These are phyloP conservation scores for Chamaecyparis obtusa DNA, from an alignment of 75 land plant genomes.

Conservation along the genomic window DNA sequence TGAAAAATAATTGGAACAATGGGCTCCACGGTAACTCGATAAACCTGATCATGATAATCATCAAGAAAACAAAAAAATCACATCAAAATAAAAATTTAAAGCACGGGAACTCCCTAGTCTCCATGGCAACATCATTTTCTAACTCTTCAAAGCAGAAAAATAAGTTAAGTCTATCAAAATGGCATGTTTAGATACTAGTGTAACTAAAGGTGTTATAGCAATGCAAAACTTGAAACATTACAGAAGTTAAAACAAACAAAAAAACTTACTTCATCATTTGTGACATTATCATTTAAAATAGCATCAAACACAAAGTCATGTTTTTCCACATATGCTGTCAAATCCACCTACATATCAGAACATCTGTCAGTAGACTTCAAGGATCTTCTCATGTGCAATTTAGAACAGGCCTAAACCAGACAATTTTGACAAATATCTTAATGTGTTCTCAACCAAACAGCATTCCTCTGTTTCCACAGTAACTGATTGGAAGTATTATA, in stretches of 20 bases:
- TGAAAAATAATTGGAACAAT: conserved; percentile 92
- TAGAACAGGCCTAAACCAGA: neutral
- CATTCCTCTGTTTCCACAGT: neutral
- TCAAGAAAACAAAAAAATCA: neutral
- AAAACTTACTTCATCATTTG: conserved; percentile 85
- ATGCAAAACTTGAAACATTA: neutral
- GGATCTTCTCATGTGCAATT: neutral
- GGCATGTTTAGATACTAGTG: neutral
- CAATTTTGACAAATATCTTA: neutral
- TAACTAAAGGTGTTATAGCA: neutral
- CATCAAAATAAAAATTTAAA: neutral
- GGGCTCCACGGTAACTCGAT: conserved; percentile 91
- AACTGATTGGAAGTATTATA: neutral
- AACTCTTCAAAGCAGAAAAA: neutral
- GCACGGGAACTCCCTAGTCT: neutral
- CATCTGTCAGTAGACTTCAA: neutral
- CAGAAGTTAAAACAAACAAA: neutral
- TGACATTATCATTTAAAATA: conserved; percentile 84
- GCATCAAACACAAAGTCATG: conserved; percentile 99
- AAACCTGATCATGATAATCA: conserved; percentile 59
- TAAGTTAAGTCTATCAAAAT: neutral
- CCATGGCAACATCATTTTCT: neutral
- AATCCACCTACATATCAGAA: conserved; percentile 67
- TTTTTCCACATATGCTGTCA: conserved; percentile 98
- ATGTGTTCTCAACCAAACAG: neutral